Percentiles rank a stretch among this genome's conserved stretches.
Evolutionary conservation across 108 stramenopile genomes (phyloP).

Genomic region (Fistulifera pelliculosa): DNA sequence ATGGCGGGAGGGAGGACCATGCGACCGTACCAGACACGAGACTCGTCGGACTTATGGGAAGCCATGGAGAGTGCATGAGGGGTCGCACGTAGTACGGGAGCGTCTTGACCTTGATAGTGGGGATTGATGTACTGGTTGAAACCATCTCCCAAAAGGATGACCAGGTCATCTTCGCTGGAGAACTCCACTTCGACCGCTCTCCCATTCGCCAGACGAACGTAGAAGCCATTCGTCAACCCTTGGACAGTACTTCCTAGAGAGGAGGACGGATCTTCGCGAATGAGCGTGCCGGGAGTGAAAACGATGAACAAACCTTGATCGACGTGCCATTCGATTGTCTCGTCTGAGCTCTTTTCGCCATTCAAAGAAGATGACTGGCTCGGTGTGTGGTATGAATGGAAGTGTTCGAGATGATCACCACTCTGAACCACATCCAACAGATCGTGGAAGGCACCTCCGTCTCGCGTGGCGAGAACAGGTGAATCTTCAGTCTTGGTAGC

Average conservation of each 20-base stretch:
- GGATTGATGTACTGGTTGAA: slow-evolving; percentile 60
- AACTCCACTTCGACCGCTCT: slow-evolving; percentile 36
- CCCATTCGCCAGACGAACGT: slow-evolving; percentile 35
- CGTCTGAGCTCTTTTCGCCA: background rate
- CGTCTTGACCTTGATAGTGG: slow-evolving; percentile 7
- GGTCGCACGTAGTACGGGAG: slow-evolving; percentile 35
- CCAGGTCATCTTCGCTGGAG: slow-evolving; percentile 42
- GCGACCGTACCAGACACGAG: slow-evolving; percentile 79
- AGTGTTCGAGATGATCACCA: slow-evolving; percentile 80
- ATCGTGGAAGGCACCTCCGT: slow-evolving; percentile 11
- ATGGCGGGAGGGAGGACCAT: slow-evolving; percentile 71
- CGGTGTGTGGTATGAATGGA: slow-evolving; percentile 55
- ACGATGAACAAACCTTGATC: slow-evolving; percentile 30
- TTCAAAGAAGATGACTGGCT: background rate
- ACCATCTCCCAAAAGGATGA: slow-evolving; percentile 79
- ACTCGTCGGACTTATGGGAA: slow-evolving; percentile 4
- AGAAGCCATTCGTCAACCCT: slow-evolving; percentile 16
- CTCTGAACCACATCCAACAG: slow-evolving; percentile 36
- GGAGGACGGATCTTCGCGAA: background rate
- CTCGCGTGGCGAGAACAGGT: slow-evolving; percentile 14
- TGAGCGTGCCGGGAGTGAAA: slow-evolving; percentile 9
- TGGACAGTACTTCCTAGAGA: too few species aligned
- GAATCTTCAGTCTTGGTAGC: background rate
- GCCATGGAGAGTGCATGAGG: slow-evolving; percentile 55
- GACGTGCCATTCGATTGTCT: slow-evolving; percentile 59